Conservation (phyloP, 371 early-diverging fungal genomes). For the Mortierella sp. region DNA sequence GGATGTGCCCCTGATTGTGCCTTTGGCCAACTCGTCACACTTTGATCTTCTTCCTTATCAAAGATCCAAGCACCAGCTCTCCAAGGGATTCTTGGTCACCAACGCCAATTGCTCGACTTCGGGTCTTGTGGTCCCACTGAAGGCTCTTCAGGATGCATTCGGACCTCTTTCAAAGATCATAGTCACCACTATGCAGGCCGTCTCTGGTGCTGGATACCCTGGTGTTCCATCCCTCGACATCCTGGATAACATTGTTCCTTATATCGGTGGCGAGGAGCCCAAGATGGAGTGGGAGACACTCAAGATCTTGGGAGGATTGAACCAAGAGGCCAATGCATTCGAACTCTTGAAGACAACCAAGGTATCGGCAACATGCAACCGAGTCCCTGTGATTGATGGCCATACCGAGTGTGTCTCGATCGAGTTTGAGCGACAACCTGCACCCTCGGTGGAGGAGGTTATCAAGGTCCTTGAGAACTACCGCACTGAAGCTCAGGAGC, state of each 20-base stretch:
- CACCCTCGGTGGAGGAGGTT: conserved; percentile 81
- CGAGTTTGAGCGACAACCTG: conserved; percentile 74
- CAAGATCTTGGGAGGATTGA: conserved; percentile 89
- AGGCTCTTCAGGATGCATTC: conserved; percentile 90
- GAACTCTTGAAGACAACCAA: conserved; percentile 56
- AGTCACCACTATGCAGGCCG: conserved; percentile 95
- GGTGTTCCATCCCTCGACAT: conserved; percentile 95
- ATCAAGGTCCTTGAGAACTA: conserved; percentile 76
- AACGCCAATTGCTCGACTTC: conserved; percentile 98
- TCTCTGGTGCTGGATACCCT: conserved; percentile 97
- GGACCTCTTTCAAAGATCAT: conserved; percentile 82
- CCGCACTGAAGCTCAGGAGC: conserved; percentile 77
- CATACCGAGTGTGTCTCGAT: conserved; percentile 91
- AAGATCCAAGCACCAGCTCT: conserved; percentile 66
- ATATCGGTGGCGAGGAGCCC: conserved; percentile 96
- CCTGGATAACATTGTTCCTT: conserved; percentile 93
- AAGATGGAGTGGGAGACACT: conserved; percentile 95
- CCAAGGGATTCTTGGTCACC: conserved; percentile 92
- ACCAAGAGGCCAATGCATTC: conserved; percentile 62
- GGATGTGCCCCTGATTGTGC: conserved; percentile 92
- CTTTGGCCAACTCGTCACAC: conserved; percentile 90
- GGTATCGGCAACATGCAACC: conserved; percentile 95
- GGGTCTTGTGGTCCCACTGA: conserved; percentile 91
- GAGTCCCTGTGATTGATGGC: conserved; percentile 96
- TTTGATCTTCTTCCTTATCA: conserved; percentile 84